Base-by-base conservation (phyloP, 352 stramenopile genomes). In the Blastocystis sp. region DNA sequence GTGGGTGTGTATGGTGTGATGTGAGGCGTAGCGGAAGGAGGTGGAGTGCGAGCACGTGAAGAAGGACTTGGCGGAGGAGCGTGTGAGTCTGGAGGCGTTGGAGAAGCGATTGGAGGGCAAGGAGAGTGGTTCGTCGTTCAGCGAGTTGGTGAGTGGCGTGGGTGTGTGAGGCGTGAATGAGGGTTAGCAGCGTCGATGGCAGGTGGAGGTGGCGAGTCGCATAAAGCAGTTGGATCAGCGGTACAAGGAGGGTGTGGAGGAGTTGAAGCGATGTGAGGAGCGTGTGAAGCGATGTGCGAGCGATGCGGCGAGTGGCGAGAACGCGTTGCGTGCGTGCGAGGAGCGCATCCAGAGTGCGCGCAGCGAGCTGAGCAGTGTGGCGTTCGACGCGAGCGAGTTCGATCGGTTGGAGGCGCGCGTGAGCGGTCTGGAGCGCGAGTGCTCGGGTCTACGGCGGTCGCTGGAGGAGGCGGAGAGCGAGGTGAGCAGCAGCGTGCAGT, bases 1-100 rank as follows among this genome's bases (percentile, higher is more conserved):
- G 65, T 74, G 38, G 21, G 11, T 74, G 66, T 60, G 17, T 9
- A 11, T 38, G 24, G 60, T 17, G 4, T 17, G 66, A 28, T 34
- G 19, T 48, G 42, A 77, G 19, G 66, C 52, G 38, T 48, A 77
- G 87, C 9, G n/a, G 4, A 40, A 89, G 24, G 77, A 76, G 64
- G 78, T 90, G 24, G 91, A 93, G 59, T 91, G 94, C 61, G 93
- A 91, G 68, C 90, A 91, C 1, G 93, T 90, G 0, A 95, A 95
- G 82, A 91, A 94, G 89, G 89, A 95, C 10, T 92, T 95, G 17
- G 93, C 94, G 89, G 90, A 91, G 6, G 94, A 91, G 43, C 93
- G 92, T 14, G 87, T 91, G 38, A 92, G 91, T 90, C 89, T 93
- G 59, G 94, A 95, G 77, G 93, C 92, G 68, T 91, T 93, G 80